These are phyloP conservation scores for Scedosporium dehoogii DNA, from an alignment of 2,329 filamentous ascomycete genomes.

Conservation along the genomic window DNA sequence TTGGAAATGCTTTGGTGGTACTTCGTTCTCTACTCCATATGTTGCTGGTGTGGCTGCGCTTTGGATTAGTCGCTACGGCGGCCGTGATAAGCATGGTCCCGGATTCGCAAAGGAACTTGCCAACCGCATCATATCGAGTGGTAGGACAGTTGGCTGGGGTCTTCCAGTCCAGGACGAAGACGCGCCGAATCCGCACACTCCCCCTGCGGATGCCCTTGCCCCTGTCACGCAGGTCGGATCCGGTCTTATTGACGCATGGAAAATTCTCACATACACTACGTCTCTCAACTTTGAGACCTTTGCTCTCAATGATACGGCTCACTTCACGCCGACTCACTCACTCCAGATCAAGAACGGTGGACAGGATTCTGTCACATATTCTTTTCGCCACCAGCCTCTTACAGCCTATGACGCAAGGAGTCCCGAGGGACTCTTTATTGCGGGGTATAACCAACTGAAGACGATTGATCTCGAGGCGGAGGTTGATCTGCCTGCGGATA, in stretches of 20 bases:
- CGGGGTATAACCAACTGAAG: background rate
- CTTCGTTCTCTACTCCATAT: constrained; percentile 47
- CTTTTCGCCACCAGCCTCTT: constrained; percentile 27
- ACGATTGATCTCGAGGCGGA: background rate
- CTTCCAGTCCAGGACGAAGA: background rate
- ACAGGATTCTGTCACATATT: constrained; percentile 27
- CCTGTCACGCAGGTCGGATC: constrained; percentile 35
- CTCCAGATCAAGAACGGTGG: constrained; percentile 34
- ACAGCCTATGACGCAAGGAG: constrained; percentile 27
- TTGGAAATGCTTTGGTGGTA: constrained; percentile 36
- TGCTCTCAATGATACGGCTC: constrained; percentile 36
- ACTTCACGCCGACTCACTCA: constrained; percentile 25
- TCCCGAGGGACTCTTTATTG: constrained; percentile 5
- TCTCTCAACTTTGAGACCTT: constrained; percentile 31
- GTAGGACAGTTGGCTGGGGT: constrained; percentile 3
- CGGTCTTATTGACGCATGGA: constrained; percentile 35
- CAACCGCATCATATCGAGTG: constrained; percentile 7
- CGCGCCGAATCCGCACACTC: background rate
- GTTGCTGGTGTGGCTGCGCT: constrained; percentile 40
- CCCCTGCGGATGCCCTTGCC: constrained; percentile 10
- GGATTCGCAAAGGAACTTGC: constrained; percentile 6
- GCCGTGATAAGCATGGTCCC: constrained; percentile 25
- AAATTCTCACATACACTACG: constrained; percentile 30
- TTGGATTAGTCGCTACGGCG: constrained; percentile 31
- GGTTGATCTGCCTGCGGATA: constrained; percentile 4